phyloP scores from a whole-genome alignment of 345 rosid species.

The Brassica rapa region DNA sequence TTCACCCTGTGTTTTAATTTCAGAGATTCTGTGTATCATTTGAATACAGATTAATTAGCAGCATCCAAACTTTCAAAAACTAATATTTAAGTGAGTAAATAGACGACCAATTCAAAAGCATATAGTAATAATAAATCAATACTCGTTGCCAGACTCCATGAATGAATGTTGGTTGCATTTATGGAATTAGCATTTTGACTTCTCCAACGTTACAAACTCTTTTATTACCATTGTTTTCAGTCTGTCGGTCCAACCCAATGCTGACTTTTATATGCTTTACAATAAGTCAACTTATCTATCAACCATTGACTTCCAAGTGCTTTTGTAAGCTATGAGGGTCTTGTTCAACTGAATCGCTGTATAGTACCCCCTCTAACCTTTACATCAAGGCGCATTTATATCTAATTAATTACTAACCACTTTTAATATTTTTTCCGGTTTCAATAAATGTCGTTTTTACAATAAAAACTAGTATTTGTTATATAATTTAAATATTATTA shows the following conservation, averaged over 20 bases:
- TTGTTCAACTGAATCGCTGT: constrained; percentile 1
- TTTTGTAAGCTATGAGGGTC: background rate
- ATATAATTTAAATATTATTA: background rate
- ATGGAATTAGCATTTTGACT: constrained; percentile 31
- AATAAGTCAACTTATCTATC: constrained; percentile 33
- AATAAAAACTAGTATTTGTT: background rate
- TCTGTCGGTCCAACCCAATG: constrained; percentile 24
- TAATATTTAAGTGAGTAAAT: background rate
- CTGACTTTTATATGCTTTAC: constrained; percentile 24
- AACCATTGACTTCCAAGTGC: constrained; percentile 11
- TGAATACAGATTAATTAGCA: constrained; percentile 16
- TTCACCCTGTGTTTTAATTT: constrained; percentile 40
- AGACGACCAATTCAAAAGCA: constrained; percentile 15
- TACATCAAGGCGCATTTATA: constrained; percentile 26
- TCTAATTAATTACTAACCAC: constrained; percentile 4
- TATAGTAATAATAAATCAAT: background rate
- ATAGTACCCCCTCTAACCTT: constrained; percentile 7
- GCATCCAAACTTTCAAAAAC: constrained; percentile 3
- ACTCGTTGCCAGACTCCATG: constrained; percentile 6
- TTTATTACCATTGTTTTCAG: background rate
- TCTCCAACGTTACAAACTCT: background rate
- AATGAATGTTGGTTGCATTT: constrained; percentile 4
- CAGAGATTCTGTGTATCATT: background rate
- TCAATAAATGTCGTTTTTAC: constrained; percentile 5
- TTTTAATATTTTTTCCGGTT: background rate